Base-by-base conservation (phyloP, 2,329 filamentous ascomycete species). In the Pseudocercospora pini-densiflorae region DNA sequence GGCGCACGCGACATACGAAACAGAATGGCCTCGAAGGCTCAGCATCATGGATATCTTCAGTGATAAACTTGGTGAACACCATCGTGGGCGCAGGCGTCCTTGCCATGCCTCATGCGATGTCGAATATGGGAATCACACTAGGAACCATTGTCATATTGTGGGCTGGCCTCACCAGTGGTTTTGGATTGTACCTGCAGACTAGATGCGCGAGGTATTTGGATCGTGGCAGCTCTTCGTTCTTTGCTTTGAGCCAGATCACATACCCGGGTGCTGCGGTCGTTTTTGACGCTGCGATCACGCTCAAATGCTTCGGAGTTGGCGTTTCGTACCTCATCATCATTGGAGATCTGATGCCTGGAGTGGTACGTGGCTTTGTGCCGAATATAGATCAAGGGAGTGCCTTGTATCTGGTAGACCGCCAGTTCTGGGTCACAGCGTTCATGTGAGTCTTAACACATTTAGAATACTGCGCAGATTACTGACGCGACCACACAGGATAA, bases 241-340 rank as follows among this genome's bases (percentile, higher is more conserved):
- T 97, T 77, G 93, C 94, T n/a, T 84, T 99, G 16, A 97, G 93
- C 14, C 94, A 99, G 79, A 88, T 99, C 69, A 98, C 95, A 5
- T 99, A 98, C 75, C 95, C 95, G 1, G 97, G 97, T 78, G 93
- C 94, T 2, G 92, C 95, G 8, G 93, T 99, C 55, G 85, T 98
- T 54, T 99, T 99, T 78, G 95, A 99, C 80, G 90, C 90, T 6
- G 95, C 95, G 5, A 99, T 99, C 77, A 93, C 94, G 12, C 89
- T 99, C 76, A 99, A 99, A 79, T 99, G 95, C 80, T 99, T 99
- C 77, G 95, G 95, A 43, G 95, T 99, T 9, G 95, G 92, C 23
- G 92, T 98, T 66, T 97, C 93, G 74, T 99, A 99, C 81, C 87
- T 99, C 74, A 99, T 99, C 76, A 98, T 99, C 75, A 98, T 99